These are phyloP conservation scores for Nidula microcarpa DNA, from an alignment of 768 basidiomycete species.

Conservation along the genomic window DNA sequence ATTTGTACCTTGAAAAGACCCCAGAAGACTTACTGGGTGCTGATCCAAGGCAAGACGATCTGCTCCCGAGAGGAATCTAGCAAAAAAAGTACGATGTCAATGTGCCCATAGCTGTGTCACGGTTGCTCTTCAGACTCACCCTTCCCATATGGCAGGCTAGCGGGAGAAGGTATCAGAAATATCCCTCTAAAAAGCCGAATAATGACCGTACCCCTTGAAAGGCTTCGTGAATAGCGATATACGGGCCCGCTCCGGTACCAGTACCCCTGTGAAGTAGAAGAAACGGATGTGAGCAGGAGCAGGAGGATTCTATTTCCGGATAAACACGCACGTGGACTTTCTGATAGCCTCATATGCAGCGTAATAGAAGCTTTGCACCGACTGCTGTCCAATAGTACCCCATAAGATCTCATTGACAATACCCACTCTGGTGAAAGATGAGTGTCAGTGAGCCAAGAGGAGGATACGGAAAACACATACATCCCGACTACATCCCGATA, in stretches of 20 bases:
- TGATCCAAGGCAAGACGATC: slow-evolving; percentile 77
- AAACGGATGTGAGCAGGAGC: slow-evolving; percentile 1
- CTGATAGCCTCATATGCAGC: slow-evolving; percentile 45
- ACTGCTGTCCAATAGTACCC: slow-evolving; percentile 48
- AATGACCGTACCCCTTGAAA: slow-evolving; percentile 48
- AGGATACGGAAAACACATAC: slow-evolving; percentile 22
- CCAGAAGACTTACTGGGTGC: slow-evolving; percentile 58
- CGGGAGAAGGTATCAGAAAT: slow-evolving; percentile 6
- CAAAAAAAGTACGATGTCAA: slow-evolving; percentile 3
- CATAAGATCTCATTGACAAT: slow-evolving; percentile 65
- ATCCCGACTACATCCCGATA: slow-evolving; percentile 74
- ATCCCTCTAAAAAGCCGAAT: slow-evolving; percentile 8
- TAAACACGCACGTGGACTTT: slow-evolving; percentile 30
- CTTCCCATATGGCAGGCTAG: slow-evolving; percentile 42
- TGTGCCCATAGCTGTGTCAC: not conserved
- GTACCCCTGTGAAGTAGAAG: slow-evolving; percentile 44
- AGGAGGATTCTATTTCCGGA: not conserved
- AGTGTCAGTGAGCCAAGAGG: slow-evolving; percentile 5
- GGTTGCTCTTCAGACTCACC: slow-evolving; percentile 17
- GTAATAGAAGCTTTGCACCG: slow-evolving; percentile 39
- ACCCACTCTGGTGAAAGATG: slow-evolving; percentile 33
- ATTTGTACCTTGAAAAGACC: slow-evolving; percentile 1
- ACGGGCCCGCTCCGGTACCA: slow-evolving; percentile 56
- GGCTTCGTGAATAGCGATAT: slow-evolving; percentile 61
- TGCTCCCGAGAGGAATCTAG: slow-evolving; percentile 68